Evolutionary conservation across 1,284 basidiomycete species (phyloP).

Genomic region (Takashimella tepidaria): DNA sequence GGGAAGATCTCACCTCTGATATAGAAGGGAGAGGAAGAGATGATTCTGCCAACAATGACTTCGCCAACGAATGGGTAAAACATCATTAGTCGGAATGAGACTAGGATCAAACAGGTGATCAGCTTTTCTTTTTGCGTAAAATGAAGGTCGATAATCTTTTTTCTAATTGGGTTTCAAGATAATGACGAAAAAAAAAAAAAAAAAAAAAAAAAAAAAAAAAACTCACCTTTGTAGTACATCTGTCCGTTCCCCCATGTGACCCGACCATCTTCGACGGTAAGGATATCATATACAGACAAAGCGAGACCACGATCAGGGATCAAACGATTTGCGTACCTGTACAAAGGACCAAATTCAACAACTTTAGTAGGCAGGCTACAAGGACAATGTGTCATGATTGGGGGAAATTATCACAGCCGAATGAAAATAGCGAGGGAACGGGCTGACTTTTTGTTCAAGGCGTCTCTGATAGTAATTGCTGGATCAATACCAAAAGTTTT

Average conservation of each 20-base stretch:
- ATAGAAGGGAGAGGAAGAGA: constrained; percentile 73
- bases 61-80: constrained; percentile 90
- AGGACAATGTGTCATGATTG: too few relatives aligned
- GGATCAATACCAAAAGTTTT: constrained; percentile 42
- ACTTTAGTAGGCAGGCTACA: too few relatives aligned
- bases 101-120: constrained; percentile 50
- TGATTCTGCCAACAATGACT: constrained; percentile 81
- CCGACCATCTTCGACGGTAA: constrained; percentile 81
- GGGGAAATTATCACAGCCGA: not conserved
- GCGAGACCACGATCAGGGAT: constrained; percentile 89
- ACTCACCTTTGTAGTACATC: constrained; percentile 84
- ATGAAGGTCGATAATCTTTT: not conserved
- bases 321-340: constrained; percentile 91
- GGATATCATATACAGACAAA: constrained; percentile 80
- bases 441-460: constrained; percentile 46
- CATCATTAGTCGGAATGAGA: constrained; percentile 82
- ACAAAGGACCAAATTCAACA: too few relatives aligned
- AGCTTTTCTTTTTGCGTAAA: not conserved
- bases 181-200: not conserved
- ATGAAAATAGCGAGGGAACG: not conserved
- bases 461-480: constrained; percentile 41
- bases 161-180: too few relatives aligned
- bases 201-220: not conserved
- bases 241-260: constrained; percentile 92
- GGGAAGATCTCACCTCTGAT: constrained; percentile 60